Evolutionary conservation across 371 early-diverging fungal genomes (phyloP), one percentile per base, ranked within the genome.

Genomic region (Mortierella sp.): DNA sequence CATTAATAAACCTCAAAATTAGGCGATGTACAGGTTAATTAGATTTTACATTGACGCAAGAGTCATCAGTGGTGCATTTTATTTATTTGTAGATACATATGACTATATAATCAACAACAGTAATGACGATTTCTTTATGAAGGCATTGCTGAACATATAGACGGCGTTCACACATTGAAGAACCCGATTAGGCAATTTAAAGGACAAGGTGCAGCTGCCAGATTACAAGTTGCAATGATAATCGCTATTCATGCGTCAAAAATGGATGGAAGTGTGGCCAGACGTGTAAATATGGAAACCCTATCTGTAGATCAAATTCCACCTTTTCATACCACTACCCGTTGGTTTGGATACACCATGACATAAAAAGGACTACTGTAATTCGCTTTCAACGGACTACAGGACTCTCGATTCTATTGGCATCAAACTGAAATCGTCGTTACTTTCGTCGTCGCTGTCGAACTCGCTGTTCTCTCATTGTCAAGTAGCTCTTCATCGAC

Each of bases 101-200:
- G n/a, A n/a, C 12, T 66, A 65, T 15, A 70, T 69, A 58, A 22
- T 66, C 43, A 47, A 19, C 22, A 47, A 19, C 22, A 47, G 19
- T 19, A 47, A 1, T 47, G 47, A 47, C 6, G 47, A 47, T 29
- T 66, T 10, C 58, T 66, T 49, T 66, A 29, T 15, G 66, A 66
- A 32, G 66, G 58, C 19, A 58, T 58, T 31, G 23, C 19, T 37
- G 62, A 22, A n/a, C 2, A 40, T 62, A 40, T 17, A 22, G 57
- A 58, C 9, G 63, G 66, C 40, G 42, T 66, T 40, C 15, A 47
- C 34, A 66, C 32, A 3, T 42, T 69, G 42, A 69, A 75, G 53
- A 69, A 2, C 1, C 35, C 69, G 70, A 69, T 75, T 47, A 47
- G 19, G 47, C 75, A 43, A 53, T 69, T 49, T 70, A 10, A 47